Evolutionary conservation across 78 protist genomes (phyloP).

Genomic region (Dictyostelium intermedium): DNA sequence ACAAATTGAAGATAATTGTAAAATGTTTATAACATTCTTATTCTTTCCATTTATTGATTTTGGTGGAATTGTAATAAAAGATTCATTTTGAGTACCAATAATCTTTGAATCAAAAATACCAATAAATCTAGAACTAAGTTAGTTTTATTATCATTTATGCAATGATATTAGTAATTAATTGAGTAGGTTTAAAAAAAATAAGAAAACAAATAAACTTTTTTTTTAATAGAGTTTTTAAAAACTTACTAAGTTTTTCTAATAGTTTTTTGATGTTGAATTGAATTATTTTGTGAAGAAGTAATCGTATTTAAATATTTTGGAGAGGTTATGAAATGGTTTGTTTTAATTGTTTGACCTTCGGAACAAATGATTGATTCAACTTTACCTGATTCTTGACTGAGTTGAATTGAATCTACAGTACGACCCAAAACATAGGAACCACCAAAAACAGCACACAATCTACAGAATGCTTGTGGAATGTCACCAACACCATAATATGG

Average conservation of each 20-base stretch:
- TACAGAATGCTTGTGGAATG: conserved; percentile 82
- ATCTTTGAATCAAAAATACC: conserved; percentile 30
- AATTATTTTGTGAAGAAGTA: background rate
- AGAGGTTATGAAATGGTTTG: conserved; percentile 18
- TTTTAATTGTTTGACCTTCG: conserved; percentile 40
- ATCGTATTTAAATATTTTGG: background rate
- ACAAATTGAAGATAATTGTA: conserved; percentile 45
- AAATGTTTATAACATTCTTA: conserved; percentile 20
- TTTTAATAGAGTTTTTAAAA: background rate
- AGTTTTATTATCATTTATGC: no score
- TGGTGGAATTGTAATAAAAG: conserved; percentile 67
- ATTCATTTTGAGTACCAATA: background rate
- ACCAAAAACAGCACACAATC: conserved; percentile 83
- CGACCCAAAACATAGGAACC: conserved; percentile 75
- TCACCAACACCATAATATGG: conserved; percentile 83
- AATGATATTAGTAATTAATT: background rate
- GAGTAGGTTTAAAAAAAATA: background rate
- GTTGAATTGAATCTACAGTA: background rate
- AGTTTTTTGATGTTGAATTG: background rate
- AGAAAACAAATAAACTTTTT: background rate
- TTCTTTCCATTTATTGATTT: conserved; percentile 25
- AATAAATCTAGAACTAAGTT: conserved; percentile 45
- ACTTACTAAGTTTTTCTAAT: conserved; percentile 21
- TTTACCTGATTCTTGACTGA: background rate
- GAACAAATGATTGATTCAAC: conserved; percentile 1